These are phyloP conservation scores for bread wheat (Triticum aestivum) DNA, from an alignment of 176 grass and related monocot genomes.

Conservation along the genomic window IWGSC_CS_RefSeq_v2.1 NC_057796.1:24710781-24711280, in stretches of 20 bases:
- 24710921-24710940: not conserved
- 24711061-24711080: too few relatives aligned
- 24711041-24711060: too few relatives aligned
- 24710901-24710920: not conserved
- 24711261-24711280: not conserved
- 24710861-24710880: not conserved
- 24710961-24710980: not conserved
- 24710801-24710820: not conserved
- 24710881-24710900: not conserved
- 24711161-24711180: too few relatives aligned
- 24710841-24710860: not conserved
- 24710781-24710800: not conserved
- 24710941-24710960: not conserved
- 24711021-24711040: not conserved
- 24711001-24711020: not conserved
- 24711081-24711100: too few relatives aligned
- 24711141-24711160: too few relatives aligned
- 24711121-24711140: too few relatives aligned
- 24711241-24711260: not conserved
- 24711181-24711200: too few relatives aligned
- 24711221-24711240: too few relatives aligned
- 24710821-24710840: slow-evolving; percentile 13
- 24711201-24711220: too few relatives aligned
- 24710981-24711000: not conserved
- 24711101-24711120: too few relatives aligned